Evolutionary conservation across 345 rosid genomes (phyloP), one percentile per base, ranked within the genome.

Genomic region (Brassica cretica): DNA sequence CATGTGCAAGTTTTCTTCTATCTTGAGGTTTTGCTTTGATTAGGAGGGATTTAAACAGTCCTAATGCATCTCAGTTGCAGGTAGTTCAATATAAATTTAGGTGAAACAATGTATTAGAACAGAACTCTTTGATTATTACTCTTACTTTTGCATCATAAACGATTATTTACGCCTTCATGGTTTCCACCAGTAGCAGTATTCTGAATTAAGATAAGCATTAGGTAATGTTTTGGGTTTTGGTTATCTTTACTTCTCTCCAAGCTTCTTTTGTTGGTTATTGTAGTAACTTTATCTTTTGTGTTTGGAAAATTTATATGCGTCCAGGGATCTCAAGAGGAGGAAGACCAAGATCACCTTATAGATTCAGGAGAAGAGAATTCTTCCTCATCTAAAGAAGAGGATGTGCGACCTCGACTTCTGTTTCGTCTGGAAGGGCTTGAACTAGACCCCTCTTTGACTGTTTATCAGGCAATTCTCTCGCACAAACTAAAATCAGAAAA

Each of bases 401-500:
- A 71, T 77, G 70, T 70, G 62, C 71, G 67, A 8, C 81, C 87
- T 9, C 88, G 85, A 68, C 86, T 94, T 78, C 64, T 78, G 75
- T 85, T 94, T 84, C 89, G 82, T 81, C 83, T 94, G 27, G 93
- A 84, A 53, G 98, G 95, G 24, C 76, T 81, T 79, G 85, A 82
- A 75, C 76, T 94, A 66, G 87, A 89, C 70, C 84, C 66, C 25
- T 86, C 83, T 24, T 71, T 82, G 81, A 85, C 97, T 11, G 65
- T 94, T 19, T 94, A 88, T 83, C 98, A 94, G 81, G 94, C 90
- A 66, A 82, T 94, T 76, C 87, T 94, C 79, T 91, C 83, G 74
- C 93, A 87, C 75, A 84, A 82, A 80, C 73, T 92, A 24, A 88
- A 83, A 82, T 83, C 87, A 62, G 90, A 84, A 68, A 78, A 33